phyloP scores from a whole-genome alignment of 441 rosid species.

The Aquilaria agallochum region DNA sequence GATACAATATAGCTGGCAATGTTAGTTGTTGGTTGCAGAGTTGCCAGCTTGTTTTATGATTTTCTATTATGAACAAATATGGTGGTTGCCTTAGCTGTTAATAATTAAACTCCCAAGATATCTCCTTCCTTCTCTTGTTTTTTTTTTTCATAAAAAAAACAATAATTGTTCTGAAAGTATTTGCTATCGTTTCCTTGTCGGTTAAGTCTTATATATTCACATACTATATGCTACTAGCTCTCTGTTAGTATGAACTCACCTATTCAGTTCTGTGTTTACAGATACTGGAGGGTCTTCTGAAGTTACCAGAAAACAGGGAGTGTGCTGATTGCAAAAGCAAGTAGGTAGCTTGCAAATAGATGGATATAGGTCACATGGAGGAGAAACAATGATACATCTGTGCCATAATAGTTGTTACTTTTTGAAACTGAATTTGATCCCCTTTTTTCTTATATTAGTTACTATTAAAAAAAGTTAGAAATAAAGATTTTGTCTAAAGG shows the following conservation, averaged over 20 bases:
- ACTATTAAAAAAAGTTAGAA: no score
- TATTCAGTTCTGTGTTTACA: slow-evolving; percentile 8
- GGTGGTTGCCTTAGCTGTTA: neutral
- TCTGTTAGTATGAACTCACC: neutral
- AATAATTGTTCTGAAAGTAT: neutral
- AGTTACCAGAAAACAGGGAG: slow-evolving; percentile 53
- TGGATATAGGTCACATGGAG: neutral
- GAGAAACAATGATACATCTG: no score
- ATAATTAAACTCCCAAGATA: neutral
- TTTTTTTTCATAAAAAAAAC: no score
- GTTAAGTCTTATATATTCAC: slow-evolving; percentile 1
- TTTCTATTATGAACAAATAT: no score
- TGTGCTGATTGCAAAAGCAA: slow-evolving; percentile 70
- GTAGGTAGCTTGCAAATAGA: slow-evolving; percentile 27
- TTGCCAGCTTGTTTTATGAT: no score
- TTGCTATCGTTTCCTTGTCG: neutral
- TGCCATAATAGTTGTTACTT: no score
- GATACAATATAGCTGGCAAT: no score
- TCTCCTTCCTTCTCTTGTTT: neutral
- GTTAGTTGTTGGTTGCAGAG: no score
- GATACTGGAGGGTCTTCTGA: slow-evolving; percentile 64
- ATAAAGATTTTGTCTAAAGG: no score
- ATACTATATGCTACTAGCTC: neutral
- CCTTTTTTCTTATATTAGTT: no score
- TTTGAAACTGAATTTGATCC: no score